These are phyloP conservation scores for Hypoxylon sp. DNA, from an alignment of 2,329 filamentous ascomycete genomes.

Conservation along the genomic window DNA sequence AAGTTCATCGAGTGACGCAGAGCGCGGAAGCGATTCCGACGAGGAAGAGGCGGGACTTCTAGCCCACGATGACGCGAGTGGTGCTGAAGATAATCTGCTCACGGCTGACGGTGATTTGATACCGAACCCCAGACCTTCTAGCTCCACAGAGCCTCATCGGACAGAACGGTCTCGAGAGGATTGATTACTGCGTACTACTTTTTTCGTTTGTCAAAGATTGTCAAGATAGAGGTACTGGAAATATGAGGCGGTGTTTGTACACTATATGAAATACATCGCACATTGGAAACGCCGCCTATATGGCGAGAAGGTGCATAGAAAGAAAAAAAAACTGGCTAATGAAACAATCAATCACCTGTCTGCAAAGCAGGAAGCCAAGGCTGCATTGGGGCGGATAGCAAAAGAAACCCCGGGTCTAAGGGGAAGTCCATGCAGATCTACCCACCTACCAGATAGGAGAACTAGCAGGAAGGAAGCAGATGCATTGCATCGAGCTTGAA, in stretches of 20 bases:
- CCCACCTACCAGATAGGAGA: slow-evolving; percentile 13
- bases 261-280: slow-evolving; percentile 36
- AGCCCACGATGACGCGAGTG: slow-evolving; percentile 55
- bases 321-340: slow-evolving; percentile 6
- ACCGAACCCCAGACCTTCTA: slow-evolving; percentile 54
- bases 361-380: slow-evolving; percentile 14
- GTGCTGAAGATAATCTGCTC: slow-evolving; percentile 57
- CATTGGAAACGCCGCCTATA: slow-evolving; percentile 16
- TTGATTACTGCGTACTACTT: slow-evolving; percentile 31
- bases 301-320: slow-evolving; percentile 23
- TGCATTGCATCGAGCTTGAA: slow-evolving; percentile 13
- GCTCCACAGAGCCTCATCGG: slow-evolving; percentile 44
- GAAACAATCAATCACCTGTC: slow-evolving; percentile 12
- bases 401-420: background rate
- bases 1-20: slow-evolving; percentile 55
- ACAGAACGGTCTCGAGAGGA: slow-evolving; percentile 48
- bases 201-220: slow-evolving; percentile 38
- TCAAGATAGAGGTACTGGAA: slow-evolving; percentile 32
- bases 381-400: slow-evolving; percentile 9
- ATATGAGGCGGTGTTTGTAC: slow-evolving; percentile 40
- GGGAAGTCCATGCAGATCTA: slow-evolving; percentile 4
- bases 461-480: background rate
- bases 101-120: slow-evolving; percentile 60
- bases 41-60: slow-evolving; percentile 65
- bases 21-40: slow-evolving; percentile 60